Conservation (phyloP, 345 rosid species). For the Gossypium rotundifolium region DNA sequence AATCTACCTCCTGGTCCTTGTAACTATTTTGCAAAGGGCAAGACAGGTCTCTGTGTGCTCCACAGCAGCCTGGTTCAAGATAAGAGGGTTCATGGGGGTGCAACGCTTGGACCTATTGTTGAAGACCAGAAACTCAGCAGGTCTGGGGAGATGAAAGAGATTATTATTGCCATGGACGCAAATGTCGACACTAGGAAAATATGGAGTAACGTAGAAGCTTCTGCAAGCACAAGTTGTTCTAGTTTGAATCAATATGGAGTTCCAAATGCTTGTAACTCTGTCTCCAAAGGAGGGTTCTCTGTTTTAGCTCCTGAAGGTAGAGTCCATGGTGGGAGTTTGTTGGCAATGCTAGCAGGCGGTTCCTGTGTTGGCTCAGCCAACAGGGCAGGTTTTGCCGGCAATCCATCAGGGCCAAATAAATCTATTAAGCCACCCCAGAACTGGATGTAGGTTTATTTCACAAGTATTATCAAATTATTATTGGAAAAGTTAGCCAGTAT, state of each 20-base stretch:
- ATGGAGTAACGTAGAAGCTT: constrained; percentile 24
- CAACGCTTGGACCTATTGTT: constrained; percentile 43
- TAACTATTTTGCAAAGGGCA: constrained; percentile 78
- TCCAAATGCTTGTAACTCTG: constrained; percentile 13
- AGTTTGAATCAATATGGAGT: constrained; percentile 34
- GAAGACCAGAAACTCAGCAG: constrained; percentile 40
- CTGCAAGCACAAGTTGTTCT: constrained; percentile 26
- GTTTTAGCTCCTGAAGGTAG: constrained; percentile 76
- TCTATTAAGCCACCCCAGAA: constrained; percentile 25
- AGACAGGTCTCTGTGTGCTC: constrained; percentile 79
- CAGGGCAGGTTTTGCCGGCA: constrained; percentile 14
- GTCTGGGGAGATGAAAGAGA: constrained; percentile 49
- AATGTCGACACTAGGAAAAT: constrained; percentile 38
- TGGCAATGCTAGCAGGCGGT: constrained; percentile 60
- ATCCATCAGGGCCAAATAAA: constrained; percentile 23
- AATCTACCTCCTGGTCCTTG: constrained; percentile 55
- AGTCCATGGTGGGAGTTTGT: constrained; percentile 92
- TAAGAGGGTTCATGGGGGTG: constrained; percentile 77
- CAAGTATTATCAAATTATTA: constrained; percentile 14
- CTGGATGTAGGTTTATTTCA: constrained; percentile 44
- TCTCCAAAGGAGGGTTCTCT: constrained; percentile 26
- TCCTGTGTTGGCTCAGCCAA: constrained; percentile 32
- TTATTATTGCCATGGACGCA: constrained; percentile 41
- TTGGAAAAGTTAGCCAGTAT: constrained; percentile 2
- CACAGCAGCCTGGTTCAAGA: constrained; percentile 77